Evolutionary conservation across 1,284 basidiomycete genomes (phyloP), one percentile per base, ranked within the genome.

Genomic region (Cutaneotrichosporon arboriforme): DNA sequence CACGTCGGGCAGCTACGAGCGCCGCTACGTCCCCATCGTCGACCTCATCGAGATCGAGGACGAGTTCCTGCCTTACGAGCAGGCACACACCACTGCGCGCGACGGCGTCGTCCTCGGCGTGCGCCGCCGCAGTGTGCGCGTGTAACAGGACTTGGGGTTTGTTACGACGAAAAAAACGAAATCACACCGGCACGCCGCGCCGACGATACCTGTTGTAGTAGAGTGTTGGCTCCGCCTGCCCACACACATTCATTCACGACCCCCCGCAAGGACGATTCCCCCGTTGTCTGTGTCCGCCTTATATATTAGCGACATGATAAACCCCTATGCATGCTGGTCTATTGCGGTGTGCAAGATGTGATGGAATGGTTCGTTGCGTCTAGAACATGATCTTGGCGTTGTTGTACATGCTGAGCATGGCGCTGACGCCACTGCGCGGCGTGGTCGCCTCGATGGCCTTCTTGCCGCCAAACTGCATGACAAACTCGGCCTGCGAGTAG

Each of bases 341-440:
- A 49, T 49, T n/a, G 47, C 36, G 41, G 38, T 17, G 26, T 38
- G 39, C 36, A 14, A n/a, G 14, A 17, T 31, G 36, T 31, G 26
- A 5, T 31, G 5, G 26, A n/a, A 10, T 31, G 7, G 26, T 31
- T 31, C 10, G 26, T 31, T 10, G 5, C 33, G n/a, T 3, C 26
- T 64, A 76, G 49, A 76, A 76, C 70, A 76, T 68, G 37, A 76
- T 60, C 61, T 70, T 72, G 10, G 70, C 73, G 58, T 76, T 76
- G 52, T 58, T 59, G 55, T 76, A 76, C 70, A 76, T 74, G 53
- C 55, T 58, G 35, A 66, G 52, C 68, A 74, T 72, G 44, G 72
- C 62, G 51, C 66, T 70, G 51, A 52, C 62, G 14, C 72, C 70
- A 61, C 73, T 69, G 39, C 59, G 63, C 40, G 67, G 65, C 45